Base-by-base conservation (phyloP, 2,329 filamentous ascomycete genomes). In the Sporothrix curviconia region DNA sequence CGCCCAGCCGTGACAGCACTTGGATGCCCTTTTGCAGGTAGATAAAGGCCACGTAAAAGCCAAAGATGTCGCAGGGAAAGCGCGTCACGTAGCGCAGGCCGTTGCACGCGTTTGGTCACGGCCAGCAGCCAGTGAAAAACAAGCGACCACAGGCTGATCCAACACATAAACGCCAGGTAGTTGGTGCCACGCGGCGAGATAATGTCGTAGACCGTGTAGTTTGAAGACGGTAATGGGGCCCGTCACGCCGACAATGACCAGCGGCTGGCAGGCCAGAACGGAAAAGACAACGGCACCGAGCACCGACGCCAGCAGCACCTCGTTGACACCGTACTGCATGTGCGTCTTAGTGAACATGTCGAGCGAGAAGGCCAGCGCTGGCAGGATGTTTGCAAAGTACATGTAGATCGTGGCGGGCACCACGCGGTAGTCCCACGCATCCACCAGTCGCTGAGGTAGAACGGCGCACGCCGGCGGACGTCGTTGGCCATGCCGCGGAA, bases 41-140 rank as follows among this genome's bases (percentile, higher is more conserved):
- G 70, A 95, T 92, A 68, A 89, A 91, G 57, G 90, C 90, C 49
- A 95, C 90, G 68, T 95, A 95, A 74, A 95, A 95, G 52, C 90
- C 91, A 64, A 96, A 95, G 66, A 92, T 94, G 70, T 96, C 91
- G 72, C 91, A 95, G 24, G 90, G 90, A 69, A 96, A 96, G 14
- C 90, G 82, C 1, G 91, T 96, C 22, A 96, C 90, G 70, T 92
- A 95, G 66, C 84, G 86, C n/a, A 96, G 77, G 66, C 81, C 87
- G 71, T 95, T 94, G 76, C 91, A 95, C 1, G 89, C 85, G 69
- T 96, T n/a, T 96, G 11, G 88, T 89, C 57, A 90, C 76, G 50
- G 90, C 90, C 19, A 95, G 80, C 42, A 90, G 75, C 87, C 87
- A 92, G 72, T 95, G 90, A 72, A 95, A 85, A 24, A 92, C 76